Conservation (phyloP, 768 basidiomycete genomes). For the Pisolithus microcarpus region DNA sequence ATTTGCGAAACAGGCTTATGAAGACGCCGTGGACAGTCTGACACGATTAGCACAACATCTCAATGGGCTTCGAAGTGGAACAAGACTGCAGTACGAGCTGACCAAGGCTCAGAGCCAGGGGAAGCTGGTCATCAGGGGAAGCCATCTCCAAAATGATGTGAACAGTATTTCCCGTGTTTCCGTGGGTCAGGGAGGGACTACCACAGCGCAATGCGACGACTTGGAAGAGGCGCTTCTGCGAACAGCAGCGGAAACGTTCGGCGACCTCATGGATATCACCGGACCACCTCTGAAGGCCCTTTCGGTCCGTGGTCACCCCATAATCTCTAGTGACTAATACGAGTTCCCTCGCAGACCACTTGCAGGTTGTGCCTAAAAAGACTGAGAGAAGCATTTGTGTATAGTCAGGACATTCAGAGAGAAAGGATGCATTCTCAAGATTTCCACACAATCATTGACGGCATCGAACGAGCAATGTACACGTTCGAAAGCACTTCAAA, state of each 20-base stretch:
- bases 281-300: constrained; percentile 70
- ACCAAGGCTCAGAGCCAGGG: constrained; percentile 50
- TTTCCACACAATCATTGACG: constrained; percentile 56
- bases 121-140: constrained; percentile 29
- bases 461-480: constrained; percentile 60
- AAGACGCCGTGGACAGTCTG: constrained; percentile 80
- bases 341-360: constrained; percentile 37
- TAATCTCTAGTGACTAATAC: background rate
- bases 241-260: constrained; percentile 68
- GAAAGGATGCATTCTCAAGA: constrained; percentile 45
- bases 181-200: constrained; percentile 18
- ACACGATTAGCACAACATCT: constrained; percentile 91
- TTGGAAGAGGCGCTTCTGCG: constrained; percentile 30
- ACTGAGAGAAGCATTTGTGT: constrained; percentile 60
- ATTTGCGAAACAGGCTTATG: constrained; percentile 55
- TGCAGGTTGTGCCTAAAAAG: constrained; percentile 54
- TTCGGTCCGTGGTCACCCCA: constrained; percentile 43
- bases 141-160: constrained; percentile 9
- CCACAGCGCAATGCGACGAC: constrained; percentile 34
- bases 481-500: constrained; percentile 81
- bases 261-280: constrained; percentile 71
- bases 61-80: constrained; percentile 81
- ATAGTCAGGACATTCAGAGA: constrained; percentile 28
- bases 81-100: constrained; percentile 76
- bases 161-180: background rate